Percentiles rank a stretch among this genome's conserved stretches.
Conservation (phyloP, 2,329 filamentous ascomycete species). For the Hypoxylon sp. region DNA sequence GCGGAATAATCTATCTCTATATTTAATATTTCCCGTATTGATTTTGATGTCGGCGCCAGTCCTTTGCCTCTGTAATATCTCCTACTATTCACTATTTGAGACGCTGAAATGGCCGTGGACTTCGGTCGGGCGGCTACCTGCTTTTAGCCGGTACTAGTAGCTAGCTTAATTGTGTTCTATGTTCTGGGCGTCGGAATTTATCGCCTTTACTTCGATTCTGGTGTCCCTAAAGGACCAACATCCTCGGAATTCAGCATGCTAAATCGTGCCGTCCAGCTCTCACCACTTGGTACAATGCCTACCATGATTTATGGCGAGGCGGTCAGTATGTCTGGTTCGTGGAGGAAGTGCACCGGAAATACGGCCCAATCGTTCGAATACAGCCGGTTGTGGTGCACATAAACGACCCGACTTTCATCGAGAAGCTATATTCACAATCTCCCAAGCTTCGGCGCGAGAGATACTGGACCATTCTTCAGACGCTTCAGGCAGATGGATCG, state of each 20-base stretch:
- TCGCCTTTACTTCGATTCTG: constrained; percentile 41
- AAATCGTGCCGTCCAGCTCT: constrained; percentile 27
- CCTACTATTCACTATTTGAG: not conserved
- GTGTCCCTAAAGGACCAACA: not conserved
- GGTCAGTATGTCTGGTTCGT: constrained; percentile 45
- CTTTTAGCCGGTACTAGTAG: constrained; percentile 20
- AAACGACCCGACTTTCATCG: constrained; percentile 47
- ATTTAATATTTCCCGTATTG: not conserved
- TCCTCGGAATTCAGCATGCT: not conserved
- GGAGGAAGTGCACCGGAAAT: constrained; percentile 46
- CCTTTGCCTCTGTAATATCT: not conserved
- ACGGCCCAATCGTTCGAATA: constrained; percentile 46
- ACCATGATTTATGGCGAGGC: constrained; percentile 42
- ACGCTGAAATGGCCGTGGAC: constrained; percentile 20
- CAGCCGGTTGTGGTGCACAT: constrained; percentile 50
- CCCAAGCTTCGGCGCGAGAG: constrained; percentile 40
- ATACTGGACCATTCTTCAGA: constrained; percentile 34
- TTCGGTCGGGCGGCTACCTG: constrained; percentile 10
- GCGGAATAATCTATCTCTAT: not conserved
- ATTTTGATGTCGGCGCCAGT: not conserved
- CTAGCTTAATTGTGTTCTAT: constrained; percentile 14
- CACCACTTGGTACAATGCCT: constrained; percentile 42
- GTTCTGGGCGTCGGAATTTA: constrained; percentile 34
- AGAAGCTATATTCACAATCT: constrained; percentile 44
- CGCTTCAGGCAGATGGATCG: constrained; percentile 35